Evolutionary conservation across 805 yeast genomes (phyloP).

Genomic region (Candida gorgasii): DNA sequence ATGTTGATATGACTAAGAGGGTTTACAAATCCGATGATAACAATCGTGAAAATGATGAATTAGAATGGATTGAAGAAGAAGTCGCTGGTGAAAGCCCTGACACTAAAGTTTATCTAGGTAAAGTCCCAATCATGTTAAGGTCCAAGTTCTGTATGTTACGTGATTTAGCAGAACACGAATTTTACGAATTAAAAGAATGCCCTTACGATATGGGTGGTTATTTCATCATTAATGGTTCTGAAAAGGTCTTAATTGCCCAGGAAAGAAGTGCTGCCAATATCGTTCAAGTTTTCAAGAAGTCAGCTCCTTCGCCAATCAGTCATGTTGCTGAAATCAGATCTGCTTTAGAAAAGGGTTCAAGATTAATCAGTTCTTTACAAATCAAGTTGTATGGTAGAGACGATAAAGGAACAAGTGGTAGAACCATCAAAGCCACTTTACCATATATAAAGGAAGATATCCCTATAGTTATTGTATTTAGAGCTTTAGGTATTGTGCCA

Average conservation of each 20-base stretch:
- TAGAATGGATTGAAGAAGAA: constrained; percentile 62
- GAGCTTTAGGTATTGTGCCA: constrained; percentile 98
- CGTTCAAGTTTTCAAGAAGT: constrained; percentile 96
- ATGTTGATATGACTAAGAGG: constrained; percentile 92
- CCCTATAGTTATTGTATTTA: constrained; percentile 93
- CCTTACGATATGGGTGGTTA: constrained; percentile 99
- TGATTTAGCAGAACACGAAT: constrained; percentile 87
- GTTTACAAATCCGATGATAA: constrained; percentile 83
- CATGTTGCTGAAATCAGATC: constrained; percentile 96
- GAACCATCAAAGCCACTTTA: constrained; percentile 91
- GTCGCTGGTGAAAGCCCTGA: constrained; percentile 58
- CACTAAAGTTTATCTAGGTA: constrained; percentile 84
- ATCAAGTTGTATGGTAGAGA: constrained; percentile 87
- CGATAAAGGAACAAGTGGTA: constrained; percentile 63
- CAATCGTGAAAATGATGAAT: constrained; percentile 39
- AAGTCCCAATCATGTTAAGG: constrained; percentile 96
- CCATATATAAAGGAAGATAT: constrained; percentile 97
- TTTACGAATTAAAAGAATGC: constrained; percentile 95
- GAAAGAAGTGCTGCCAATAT: constrained; percentile 98
- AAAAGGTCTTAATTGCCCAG: constrained; percentile 96
- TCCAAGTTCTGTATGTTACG: constrained; percentile 93
- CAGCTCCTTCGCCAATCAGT: constrained; percentile 95
- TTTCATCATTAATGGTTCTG: constrained; percentile 97
- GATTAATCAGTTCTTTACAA: constrained; percentile 91
- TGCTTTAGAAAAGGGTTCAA: constrained; percentile 95